Evolutionary conservation across 1,284 basidiomycete genomes (phyloP).

Genomic region (Boletus smithii): DNA sequence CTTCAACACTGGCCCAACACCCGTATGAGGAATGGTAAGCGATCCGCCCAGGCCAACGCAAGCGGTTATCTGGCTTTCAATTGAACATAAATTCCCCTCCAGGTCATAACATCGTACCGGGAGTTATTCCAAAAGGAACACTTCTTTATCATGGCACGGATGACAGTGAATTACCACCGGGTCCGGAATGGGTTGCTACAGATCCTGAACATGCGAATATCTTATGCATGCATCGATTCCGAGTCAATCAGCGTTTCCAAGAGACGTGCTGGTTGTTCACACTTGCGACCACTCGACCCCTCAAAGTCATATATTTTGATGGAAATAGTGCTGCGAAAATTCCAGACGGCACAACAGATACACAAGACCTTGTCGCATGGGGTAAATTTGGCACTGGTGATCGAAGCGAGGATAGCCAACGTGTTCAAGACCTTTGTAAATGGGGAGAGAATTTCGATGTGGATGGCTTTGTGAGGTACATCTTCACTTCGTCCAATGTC

Average conservation of each 20-base stretch:
- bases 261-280: slow-evolving; percentile 40
- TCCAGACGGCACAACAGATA: slow-evolving; percentile 38
- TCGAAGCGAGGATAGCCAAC: slow-evolving; percentile 24
- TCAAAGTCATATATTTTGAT: slow-evolving; percentile 45
- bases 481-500: slow-evolving; percentile 3
- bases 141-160: slow-evolving; percentile 40
- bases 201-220: slow-evolving; percentile 44
- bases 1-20: slow-evolving; percentile 53
- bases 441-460: slow-evolving; percentile 37
- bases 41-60: rapidly evolving
- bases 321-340: slow-evolving; percentile 41
- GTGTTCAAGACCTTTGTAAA: slow-evolving; percentile 34
- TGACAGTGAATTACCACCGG: slow-evolving; percentile 30
- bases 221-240: slow-evolving; percentile 33
- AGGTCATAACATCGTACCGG: slow-evolving; percentile 46
- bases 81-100: neutral
- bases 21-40: slow-evolving; percentile 44
- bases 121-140: slow-evolving; percentile 39
- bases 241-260: neutral
- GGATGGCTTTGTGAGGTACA: slow-evolving; percentile 38
- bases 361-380: slow-evolving; percentile 43
- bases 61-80: neutral
- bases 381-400: slow-evolving; percentile 22
- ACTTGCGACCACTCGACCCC: slow-evolving; percentile 34
- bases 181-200: slow-evolving; percentile 41